Evolutionary conservation across 257 asterid genomes (phyloP).

Genomic region (Solanum dulcamara): DNA sequence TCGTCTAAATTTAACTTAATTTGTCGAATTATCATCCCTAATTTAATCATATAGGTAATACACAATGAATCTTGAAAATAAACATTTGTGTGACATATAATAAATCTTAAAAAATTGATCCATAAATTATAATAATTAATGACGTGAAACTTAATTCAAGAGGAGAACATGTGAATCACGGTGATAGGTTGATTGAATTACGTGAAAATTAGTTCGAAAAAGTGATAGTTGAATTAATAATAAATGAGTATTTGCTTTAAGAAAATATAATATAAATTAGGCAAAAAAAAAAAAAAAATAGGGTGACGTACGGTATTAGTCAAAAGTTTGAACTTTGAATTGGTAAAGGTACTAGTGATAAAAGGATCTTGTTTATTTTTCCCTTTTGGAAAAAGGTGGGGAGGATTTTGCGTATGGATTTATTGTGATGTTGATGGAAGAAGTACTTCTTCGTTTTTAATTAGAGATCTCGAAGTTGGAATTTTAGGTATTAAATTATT

Average conservation of each 20-base stretch:
- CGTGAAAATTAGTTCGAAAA: neutral
- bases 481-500: neutral
- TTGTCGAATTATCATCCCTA: no score
- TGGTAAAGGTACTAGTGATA: neutral
- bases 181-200: neutral
- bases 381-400: neutral
- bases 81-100: no score
- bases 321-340: neutral
- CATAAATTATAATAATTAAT: neutral
- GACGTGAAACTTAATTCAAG: neutral
- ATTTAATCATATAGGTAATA: no score
- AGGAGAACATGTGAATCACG: neutral
- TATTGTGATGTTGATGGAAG: neutral
- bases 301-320: neutral
- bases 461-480: rapidly evolving
- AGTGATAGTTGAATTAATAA: neutral
- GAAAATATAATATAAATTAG: neutral
- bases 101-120: neutral
- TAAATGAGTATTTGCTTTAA: neutral
- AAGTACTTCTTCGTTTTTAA: rapidly evolving
- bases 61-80: no score
- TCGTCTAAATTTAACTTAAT: no score
- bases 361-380: neutral
- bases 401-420: neutral
- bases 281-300: neutral